Base-by-base conservation (phyloP, 2,329 filamentous ascomycete genomes). In the Trichoderma asperellum region DNA sequence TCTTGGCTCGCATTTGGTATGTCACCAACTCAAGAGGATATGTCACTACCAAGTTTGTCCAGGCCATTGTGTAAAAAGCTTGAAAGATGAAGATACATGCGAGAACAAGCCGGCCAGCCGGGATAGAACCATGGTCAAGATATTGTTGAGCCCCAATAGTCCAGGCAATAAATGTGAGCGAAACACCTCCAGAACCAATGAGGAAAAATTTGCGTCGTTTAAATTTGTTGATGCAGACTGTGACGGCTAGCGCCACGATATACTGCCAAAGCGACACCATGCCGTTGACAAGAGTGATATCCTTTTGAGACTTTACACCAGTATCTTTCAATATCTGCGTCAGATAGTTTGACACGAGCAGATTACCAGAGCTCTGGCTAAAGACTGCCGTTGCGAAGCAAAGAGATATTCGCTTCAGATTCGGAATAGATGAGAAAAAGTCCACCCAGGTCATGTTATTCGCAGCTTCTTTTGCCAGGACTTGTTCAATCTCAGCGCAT, bases 41-140 rank as follows among this genome's bases (percentile, higher is more conserved):
- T 0, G 81, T 81, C 0, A 83, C 81, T 2, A 82, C 77, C 55
- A 83, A 55, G 8, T 81, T 81, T 0, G 80, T 83, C 82, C 81
- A 84, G 1, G 79, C 81, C 40, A 82, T 76, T 0, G 79, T 81
- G 64, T 83, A 83, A 43, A 82, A 81, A 0, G 74, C 77, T 32
- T 81, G 78, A 72, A 81, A 83, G 40, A 82, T 63, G 70, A 83
- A 83, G 68, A 83, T 81, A 67, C 79, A 82, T 0, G 79, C 80
- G 4, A 83, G 71, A 0, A 82, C 81, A 0, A 80, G 72, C 1
- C 78, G 76, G 0, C 79, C 80, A 0, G 74, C 78, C 0, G 74
- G 74, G 0, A 79, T 24, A 4, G 76, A 80, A 4, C 73, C 73
- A 4, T 71, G 69, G 37, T 81, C 78, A 0, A 79, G 75, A 49